These are phyloP conservation scores for Phytophthora ramorum DNA, from an alignment of 352 stramenopile species.

Conservation along the genomic window DNA sequence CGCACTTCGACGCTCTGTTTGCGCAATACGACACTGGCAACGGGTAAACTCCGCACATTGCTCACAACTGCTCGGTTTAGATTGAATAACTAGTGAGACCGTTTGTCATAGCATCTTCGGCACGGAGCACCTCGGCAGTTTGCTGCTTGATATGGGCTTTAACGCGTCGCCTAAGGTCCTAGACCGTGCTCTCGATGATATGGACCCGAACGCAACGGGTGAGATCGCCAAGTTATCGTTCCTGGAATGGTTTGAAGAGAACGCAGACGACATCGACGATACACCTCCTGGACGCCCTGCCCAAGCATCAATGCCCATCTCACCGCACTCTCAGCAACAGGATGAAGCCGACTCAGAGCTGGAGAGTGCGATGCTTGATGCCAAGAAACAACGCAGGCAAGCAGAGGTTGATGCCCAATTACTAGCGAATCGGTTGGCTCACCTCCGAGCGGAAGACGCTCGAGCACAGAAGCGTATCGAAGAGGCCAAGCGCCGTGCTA, in stretches of 20 bases:
- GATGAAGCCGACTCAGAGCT: slow-evolving; percentile 46
- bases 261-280: slow-evolving; percentile 68
- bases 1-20: slow-evolving; percentile 73
- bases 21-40: slow-evolving; percentile 52
- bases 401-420: slow-evolving; percentile 63
- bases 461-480: slow-evolving; percentile 71
- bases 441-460: slow-evolving; percentile 66
- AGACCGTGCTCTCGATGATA: slow-evolving; percentile 67
- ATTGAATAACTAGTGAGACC: not conserved
- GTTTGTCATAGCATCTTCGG: slow-evolving; percentile 43
- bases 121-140: slow-evolving; percentile 62
- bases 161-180: slow-evolving; percentile 57
- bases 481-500: slow-evolving; percentile 63
- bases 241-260: slow-evolving; percentile 78
- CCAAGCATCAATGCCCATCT: slow-evolving; percentile 7
- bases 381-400: slow-evolving; percentile 54
- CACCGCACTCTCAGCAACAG: slow-evolving; percentile 23
- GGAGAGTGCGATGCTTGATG: slow-evolving; percentile 56
- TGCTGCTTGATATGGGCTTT: slow-evolving; percentile 81
- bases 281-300: not conserved
- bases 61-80: not conserved
- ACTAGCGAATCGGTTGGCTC: slow-evolving; percentile 67
- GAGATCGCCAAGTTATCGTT: slow-evolving; percentile 75
- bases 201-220: slow-evolving; percentile 71
- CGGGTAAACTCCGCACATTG: slow-evolving; percentile 18